phyloP scores from a whole-genome alignment of 257 asterid genomes.

The Scutellaria baicalensis region DNA sequence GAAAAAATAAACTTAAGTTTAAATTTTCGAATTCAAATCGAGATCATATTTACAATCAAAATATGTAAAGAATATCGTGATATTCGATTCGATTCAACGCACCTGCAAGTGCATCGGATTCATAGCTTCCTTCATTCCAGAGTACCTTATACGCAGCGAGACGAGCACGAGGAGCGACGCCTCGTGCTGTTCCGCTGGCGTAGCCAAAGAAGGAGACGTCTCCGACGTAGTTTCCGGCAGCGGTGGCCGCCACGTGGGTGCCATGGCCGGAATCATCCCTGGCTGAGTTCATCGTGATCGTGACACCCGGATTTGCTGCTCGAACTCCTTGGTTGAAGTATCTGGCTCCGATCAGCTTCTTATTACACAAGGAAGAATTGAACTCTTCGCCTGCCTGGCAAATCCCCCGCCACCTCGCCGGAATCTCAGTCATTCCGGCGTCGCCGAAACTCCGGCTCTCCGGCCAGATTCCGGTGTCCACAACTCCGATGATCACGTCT shows the following conservation, averaged over 20 bases:
- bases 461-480: constrained; percentile 42
- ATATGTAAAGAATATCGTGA: too few relatives aligned
- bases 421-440: constrained; percentile 32
- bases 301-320: constrained; percentile 16
- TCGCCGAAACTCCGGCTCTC: constrained; percentile 40
- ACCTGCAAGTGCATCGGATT: constrained; percentile 39
- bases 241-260: constrained; percentile 37
- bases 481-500: constrained; percentile 30
- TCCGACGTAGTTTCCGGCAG: constrained; percentile 32
- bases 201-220: constrained; percentile 32
- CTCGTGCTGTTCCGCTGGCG: constrained; percentile 36
- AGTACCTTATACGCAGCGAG: constrained; percentile 32
- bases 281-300: constrained; percentile 25
- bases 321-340: constrained; percentile 32
- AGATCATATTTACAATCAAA: too few relatives aligned
- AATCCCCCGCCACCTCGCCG: constrained; percentile 39
- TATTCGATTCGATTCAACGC: too few relatives aligned
- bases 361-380: constrained; percentile 35
- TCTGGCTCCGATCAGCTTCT: constrained; percentile 35
- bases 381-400: constrained; percentile 38
- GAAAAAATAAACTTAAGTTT: too few relatives aligned
- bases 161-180: constrained; percentile 38
- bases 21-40: too few relatives aligned
- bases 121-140: constrained; percentile 19
- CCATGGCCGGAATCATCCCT: constrained; percentile 38